These are phyloP conservation scores for Secale cereale DNA, from an alignment of 176 grass and related monocot genomes.

Conservation along the genomic window DNA sequence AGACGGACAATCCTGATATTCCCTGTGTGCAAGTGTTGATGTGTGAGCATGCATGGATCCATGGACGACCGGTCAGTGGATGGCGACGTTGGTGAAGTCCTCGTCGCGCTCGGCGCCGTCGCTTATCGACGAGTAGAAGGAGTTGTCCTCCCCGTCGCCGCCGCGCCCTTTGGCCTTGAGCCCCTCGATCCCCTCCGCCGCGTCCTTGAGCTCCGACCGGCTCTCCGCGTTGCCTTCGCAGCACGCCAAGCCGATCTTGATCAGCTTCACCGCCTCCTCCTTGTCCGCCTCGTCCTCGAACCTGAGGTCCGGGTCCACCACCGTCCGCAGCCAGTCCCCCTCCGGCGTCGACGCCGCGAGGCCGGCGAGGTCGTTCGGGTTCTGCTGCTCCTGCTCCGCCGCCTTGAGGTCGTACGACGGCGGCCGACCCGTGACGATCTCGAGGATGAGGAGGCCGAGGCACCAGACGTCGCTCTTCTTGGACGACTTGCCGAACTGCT, in stretches of 20 bases:
- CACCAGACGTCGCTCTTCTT: constrained; percentile 98
- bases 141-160: constrained; percentile 8
- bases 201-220: constrained; percentile 65
- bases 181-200: constrained; percentile 60
- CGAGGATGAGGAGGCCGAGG: constrained; percentile 76
- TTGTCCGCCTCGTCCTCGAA: constrained; percentile 2
- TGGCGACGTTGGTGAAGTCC: not conserved
- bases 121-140: constrained; percentile 42
- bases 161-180: constrained; percentile 25
- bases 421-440: constrained; percentile 49
- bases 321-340: constrained; percentile 38
- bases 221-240: constrained; percentile 52
- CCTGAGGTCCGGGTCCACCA: constrained; percentile 48
- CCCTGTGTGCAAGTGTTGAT: no score
- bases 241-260: constrained; percentile 70
- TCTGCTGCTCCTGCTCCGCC: not conserved
- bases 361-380: constrained; percentile 25
- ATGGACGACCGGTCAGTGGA: not conserved
- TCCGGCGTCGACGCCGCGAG: constrained; percentile 30
- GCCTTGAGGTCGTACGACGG: constrained; percentile 24
- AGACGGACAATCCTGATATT: no score
- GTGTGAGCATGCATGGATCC: not conserved
- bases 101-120: constrained; percentile 25
- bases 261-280: constrained; percentile 64
- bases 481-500: constrained; percentile 54